Conservation (phyloP, 139 green algal genomes). For the Mesostigma viride region DNA sequence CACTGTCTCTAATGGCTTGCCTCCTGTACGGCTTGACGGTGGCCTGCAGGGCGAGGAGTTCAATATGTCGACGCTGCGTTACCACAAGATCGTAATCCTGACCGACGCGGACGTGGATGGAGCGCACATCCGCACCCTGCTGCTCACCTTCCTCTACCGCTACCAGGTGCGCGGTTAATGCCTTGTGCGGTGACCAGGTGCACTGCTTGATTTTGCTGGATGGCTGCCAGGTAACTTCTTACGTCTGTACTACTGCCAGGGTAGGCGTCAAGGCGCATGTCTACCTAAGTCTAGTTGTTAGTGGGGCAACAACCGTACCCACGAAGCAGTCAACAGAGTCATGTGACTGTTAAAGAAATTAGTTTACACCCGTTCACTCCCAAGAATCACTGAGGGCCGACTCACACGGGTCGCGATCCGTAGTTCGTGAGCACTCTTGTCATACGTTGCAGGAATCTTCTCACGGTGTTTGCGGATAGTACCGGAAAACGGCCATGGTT, state of each 20-base stretch:
- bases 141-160: constrained; percentile 96
- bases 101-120: constrained; percentile 97
- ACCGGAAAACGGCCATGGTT: too few relatives aligned
- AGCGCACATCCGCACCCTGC: constrained; percentile 91
- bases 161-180: constrained; percentile 42
- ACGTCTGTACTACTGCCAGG: background rate
- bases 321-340: too few relatives aligned
- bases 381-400: too few relatives aligned
- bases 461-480: too few relatives aligned
- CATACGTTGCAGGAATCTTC: too few relatives aligned
- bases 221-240: background rate
- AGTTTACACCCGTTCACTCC: too few relatives aligned
- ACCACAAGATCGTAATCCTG: constrained; percentile 84
- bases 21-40: too few relatives aligned
- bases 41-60: constrained; percentile 39
- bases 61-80: constrained; percentile 35
- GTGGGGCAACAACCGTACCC: background rate
- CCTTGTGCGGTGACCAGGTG: constrained; percentile 33
- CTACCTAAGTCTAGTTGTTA: background rate
- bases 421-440: too few relatives aligned
- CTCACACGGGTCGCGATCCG: too few relatives aligned
- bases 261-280: background rate
- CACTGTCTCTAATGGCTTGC: too few relatives aligned
- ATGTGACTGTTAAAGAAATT: too few relatives aligned
- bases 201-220: constrained; percentile 65